A percentile compares a stretch with the other conserved stretches of the same genome.
Evolutionary conservation across 73 alveolate genomes (phyloP).

Genomic region (Durusdinium trenchii): DNA sequence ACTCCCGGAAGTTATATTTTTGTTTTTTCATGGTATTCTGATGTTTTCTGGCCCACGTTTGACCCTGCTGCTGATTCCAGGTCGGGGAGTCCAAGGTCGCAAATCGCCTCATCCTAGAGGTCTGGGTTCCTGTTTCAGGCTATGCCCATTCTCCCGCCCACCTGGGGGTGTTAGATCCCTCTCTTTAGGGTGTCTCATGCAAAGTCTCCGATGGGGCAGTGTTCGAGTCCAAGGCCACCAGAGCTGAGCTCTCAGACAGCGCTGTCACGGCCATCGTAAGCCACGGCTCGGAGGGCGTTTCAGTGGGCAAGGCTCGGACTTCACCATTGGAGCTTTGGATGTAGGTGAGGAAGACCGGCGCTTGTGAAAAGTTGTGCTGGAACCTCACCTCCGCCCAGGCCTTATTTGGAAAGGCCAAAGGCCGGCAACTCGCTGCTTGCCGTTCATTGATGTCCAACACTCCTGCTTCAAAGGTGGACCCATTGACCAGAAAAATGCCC

Average conservation of each 20-base stretch:
- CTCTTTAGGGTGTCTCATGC: too few relatives aligned
- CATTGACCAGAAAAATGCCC: not conserved
- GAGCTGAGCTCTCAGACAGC: too few relatives aligned
- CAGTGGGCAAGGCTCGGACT: not conserved
- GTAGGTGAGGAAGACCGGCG: not conserved
- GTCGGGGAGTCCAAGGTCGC: too few relatives aligned
- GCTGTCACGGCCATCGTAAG: not conserved
- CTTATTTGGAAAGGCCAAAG: not conserved
- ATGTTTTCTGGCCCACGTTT: too few relatives aligned
- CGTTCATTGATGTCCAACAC: not conserved
- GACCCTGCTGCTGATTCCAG: too few relatives aligned
- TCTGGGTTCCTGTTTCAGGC: too few relatives aligned
- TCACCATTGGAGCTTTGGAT: not conserved
- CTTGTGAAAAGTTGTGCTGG: not conserved
- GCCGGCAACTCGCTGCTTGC: not conserved
- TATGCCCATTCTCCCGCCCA: too few relatives aligned
- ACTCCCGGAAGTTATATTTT: too few relatives aligned
- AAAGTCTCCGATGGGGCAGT: too few relatives aligned
- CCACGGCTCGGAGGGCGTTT: constrained; percentile 4
- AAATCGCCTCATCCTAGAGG: too few relatives aligned
- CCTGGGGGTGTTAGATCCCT: too few relatives aligned
- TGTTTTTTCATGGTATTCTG: too few relatives aligned
- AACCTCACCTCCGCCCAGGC: not conserved
- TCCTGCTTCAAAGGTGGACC: not conserved
- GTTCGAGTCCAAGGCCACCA: not conserved